Evolutionary conservation across 257 asterid species (phyloP), one percentile per base, ranked within the genome.

Genomic region (Fraxinus anomala): DNA sequence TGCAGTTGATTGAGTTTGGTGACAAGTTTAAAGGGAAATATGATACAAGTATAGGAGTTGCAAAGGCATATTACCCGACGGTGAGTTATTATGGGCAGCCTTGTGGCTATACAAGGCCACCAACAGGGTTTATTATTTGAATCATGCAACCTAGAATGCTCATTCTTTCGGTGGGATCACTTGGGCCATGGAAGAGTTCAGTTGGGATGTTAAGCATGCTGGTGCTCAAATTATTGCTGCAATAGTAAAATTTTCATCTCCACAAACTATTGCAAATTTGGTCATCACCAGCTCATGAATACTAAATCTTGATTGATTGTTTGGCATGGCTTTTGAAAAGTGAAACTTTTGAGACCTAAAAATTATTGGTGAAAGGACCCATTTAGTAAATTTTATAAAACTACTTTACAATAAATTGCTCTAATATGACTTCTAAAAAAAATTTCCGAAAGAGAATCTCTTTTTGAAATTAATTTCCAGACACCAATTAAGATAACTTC

Each of bases 71-170:
- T 73, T 94, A 92, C 85, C 77, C 96, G 79, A 93, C 98, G 70
- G 88, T 85, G 88, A 96, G 98, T 78, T 96, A 88, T 80, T 92
- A 79, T 96, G 99, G 99, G 98, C 94, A 77, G 97, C 98, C 30
- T 14, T 92, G 78, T 96, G 99, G 99, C 86, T 96, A 3, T 84
- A 96, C 75, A 92, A 81, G 28, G 96, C 99, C 88, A 93, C 98
- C 85, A 91, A 88, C 89, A 88, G 84, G 40, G 6, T 4, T 0
- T 4, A 56, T 19, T 96, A 83, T 84, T 82, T 92, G 76, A 86
- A 91, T 61, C 93, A 92, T 88, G 92, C 82, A 0, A 74, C 89
- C 9, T 70, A 86, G 0, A 93, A 92, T 34, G 97, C 89, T 47
- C 3, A 73, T 3, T 75, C 92, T 26, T 88, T 89, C 78, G 96